Evolutionary conservation across 345 rosid species (phyloP).

Genomic region (Acer negundo): DNA sequence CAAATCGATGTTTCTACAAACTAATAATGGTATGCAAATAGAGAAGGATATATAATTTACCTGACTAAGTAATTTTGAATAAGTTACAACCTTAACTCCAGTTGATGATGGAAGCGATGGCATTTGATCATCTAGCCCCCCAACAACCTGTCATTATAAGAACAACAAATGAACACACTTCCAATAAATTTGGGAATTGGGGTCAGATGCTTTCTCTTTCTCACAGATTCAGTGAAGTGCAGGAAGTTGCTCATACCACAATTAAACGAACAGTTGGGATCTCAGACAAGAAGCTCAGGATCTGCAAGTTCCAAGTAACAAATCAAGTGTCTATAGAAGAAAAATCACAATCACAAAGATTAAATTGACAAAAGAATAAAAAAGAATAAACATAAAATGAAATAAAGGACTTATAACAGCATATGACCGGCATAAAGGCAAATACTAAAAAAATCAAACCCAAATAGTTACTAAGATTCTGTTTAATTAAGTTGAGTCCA

Average conservation of each 20-base stretch:
- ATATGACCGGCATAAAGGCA: neutral
- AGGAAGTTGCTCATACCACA: slow-evolving; percentile 63
- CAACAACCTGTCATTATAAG: slow-evolving; percentile 74
- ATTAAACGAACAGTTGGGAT: slow-evolving; percentile 74
- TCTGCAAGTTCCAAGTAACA: slow-evolving; percentile 55
- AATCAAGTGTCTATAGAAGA: slow-evolving; percentile 6
- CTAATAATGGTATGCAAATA: neutral
- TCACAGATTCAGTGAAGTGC: slow-evolving; percentile 15
- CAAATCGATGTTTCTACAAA: neutral
- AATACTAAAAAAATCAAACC: neutral
- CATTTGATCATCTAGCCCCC: slow-evolving; percentile 75
- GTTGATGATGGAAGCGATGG: slow-evolving; percentile 79
- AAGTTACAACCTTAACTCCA: slow-evolving; percentile 71
- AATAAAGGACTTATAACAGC: neutral
- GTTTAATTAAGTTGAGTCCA: neutral
- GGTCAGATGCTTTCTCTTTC: neutral
- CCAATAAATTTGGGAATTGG: slow-evolving; percentile 5
- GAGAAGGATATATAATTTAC: slow-evolving; percentile 39
- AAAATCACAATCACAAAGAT: slow-evolving; percentile 13
- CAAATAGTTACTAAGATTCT: neutral
- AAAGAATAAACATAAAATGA: neutral
- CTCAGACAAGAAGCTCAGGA: slow-evolving; percentile 81
- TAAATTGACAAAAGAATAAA: neutral
- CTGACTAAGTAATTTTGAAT: slow-evolving; percentile 78
- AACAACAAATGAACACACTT: slow-evolving; percentile 19